Conservation (phyloP, 257 asterid genomes). For the Eustoma russellianum region DNA sequence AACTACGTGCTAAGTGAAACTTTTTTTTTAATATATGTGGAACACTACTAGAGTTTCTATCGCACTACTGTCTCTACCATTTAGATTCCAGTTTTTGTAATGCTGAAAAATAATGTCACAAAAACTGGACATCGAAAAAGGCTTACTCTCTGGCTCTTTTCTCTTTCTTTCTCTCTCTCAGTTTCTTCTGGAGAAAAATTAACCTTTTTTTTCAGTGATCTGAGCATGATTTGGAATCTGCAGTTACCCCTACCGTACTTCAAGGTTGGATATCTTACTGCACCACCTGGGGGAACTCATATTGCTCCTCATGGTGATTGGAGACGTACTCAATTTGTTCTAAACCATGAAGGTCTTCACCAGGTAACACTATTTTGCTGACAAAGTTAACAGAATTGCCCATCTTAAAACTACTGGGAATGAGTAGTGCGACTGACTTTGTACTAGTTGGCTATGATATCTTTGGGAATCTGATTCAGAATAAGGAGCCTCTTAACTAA, state of each 20-base stretch:
- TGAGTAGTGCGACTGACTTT: background rate
- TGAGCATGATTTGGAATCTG: slow-evolving; percentile 22
- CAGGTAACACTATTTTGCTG: slow-evolving; percentile 42
- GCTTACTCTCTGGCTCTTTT: no score
- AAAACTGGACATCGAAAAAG: no score
- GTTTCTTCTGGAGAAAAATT: background rate
- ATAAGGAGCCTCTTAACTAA: no score
- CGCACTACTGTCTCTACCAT: no score
- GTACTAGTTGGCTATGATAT: slow-evolving; percentile 7
- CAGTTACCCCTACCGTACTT: slow-evolving; percentile 96
- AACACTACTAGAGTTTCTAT: no score
- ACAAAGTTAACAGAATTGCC: background rate
- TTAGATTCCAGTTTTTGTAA: no score
- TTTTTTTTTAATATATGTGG: no score
- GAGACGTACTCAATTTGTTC: slow-evolving; percentile 74
- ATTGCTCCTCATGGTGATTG: slow-evolving; percentile 94
- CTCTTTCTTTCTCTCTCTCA: slow-evolving; percentile 1
- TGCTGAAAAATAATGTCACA: no score
- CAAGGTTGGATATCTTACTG: slow-evolving; percentile 82
- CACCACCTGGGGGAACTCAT: slow-evolving; percentile 86
- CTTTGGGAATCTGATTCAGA: background rate
- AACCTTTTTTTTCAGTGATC: no score
- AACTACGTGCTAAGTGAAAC: no score
- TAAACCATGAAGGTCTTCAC: slow-evolving; percentile 83
- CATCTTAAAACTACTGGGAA: no score